Base-by-base conservation (phyloP, 2,329 filamentous ascomycete species). In the Kalaharituber pfeilii region DNA sequence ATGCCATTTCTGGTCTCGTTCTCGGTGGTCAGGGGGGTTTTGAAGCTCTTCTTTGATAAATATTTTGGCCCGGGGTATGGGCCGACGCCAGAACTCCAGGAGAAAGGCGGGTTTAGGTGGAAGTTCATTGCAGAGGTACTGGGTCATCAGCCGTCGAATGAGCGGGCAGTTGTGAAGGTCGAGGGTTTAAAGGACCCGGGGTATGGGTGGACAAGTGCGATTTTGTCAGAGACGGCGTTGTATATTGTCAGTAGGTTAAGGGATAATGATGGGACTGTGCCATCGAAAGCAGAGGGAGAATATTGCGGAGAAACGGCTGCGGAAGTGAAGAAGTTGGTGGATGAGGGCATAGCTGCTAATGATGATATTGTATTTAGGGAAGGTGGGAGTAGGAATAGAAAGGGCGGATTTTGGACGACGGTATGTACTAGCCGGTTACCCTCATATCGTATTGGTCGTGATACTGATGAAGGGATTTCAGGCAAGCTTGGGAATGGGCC, bases 181-280 rank as follows among this genome's bases (percentile, higher is more conserved):
- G 25, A 50, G 7, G 47, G 47, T 22, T 3, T 20, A 26, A 50
- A 50, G 26, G 47, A 50, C n/a, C 2, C 22, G 11, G 47, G 47
- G 15, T 50, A 50, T 50, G 47, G 47, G 9, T 50, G 47, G 47
- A 50, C 47, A 5, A 29, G 47, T 13, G 30, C 30, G 5, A 28
- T 28, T 28, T 18, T 50, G 5, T 18, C 47, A 22, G 47, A 50
- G 47, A 50, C 47, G 3, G 47, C 47, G 15, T 15, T 50, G 7
- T 28, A 50, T 50, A 11, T 50, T 27, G 22, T 30, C 25, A 26
- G 26, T 15, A 50, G 15, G 47, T 20, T 50, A 1, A 50, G 27
- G 26, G 26, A 25, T 15, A 3, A 2, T 50, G 47, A 50, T 4
- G 42, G 42, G n/a, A 25, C 25, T 47, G 42, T 47, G 15, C n/a